These are phyloP conservation scores for Colletotrichum euphorbiae DNA, from an alignment of 2,329 filamentous ascomycete species.

Conservation along the genomic window DNA sequence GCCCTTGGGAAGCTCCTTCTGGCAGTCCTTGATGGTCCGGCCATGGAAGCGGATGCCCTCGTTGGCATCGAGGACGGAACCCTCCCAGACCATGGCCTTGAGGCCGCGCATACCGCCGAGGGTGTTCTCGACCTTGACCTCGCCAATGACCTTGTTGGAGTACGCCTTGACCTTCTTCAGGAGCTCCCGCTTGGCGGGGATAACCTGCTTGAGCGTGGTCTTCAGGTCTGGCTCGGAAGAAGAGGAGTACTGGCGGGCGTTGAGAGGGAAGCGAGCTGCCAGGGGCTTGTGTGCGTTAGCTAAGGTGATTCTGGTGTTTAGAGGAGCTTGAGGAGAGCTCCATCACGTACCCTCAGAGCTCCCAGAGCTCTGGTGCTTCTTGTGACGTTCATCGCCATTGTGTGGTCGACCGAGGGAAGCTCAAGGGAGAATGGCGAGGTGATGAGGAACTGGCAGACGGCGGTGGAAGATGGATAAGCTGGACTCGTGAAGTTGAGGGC, in stretches of 20 bases:
- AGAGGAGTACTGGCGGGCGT: slow-evolving; percentile 67
- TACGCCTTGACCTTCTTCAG: slow-evolving; percentile 93
- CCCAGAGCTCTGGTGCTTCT: slow-evolving; percentile 72
- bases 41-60: slow-evolving; percentile 99
- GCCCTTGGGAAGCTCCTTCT: slow-evolving; percentile 92
- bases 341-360: slow-evolving; percentile 69
- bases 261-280: slow-evolving; percentile 46
- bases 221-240: slow-evolving; percentile 90
- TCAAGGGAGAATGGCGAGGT: slow-evolving; percentile 5
- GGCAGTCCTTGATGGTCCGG: slow-evolving; percentile 97
- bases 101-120: slow-evolving; percentile 97
- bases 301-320: too few relatives aligned
- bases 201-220: slow-evolving; percentile 82
- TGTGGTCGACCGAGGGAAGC: slow-evolving; percentile 36
- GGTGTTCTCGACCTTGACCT: slow-evolving; percentile 93
- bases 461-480: background rate
- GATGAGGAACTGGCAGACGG: slow-evolving; percentile 1
- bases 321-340: too few relatives aligned
- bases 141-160: slow-evolving; percentile 84
- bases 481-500: background rate
- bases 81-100: slow-evolving; percentile 99
- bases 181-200: slow-evolving; percentile 93
- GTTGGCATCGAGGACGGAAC: slow-evolving; percentile 94
- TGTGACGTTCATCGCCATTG: slow-evolving; percentile 74
- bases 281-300: slow-evolving; percentile 36